Evolutionary conservation across 192 early-diverging fungal genomes (phyloP), one percentile per base, ranked within the genome.

Genomic region (Thamnidium elegans): DNA sequence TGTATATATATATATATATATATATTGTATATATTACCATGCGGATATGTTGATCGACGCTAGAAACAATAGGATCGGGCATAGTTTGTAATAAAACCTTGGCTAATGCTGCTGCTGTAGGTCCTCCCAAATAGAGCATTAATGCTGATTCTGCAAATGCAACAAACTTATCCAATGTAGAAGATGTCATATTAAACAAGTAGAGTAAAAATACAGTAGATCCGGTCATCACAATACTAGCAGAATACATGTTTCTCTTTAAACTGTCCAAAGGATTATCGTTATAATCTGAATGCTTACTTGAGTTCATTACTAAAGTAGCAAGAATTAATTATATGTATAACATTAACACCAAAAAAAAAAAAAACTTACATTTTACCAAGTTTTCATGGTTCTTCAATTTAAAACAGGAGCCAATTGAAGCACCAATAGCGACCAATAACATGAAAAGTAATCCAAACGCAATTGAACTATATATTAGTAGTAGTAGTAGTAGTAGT

Each of bases 61-160:
- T 66, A 17, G 63, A 55, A 0, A 67, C 50, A 39, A 73, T 66
- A 13, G 48, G 32, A 17, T 80, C 68, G 3, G 84, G 84, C 1
- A 78, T 78, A 6, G 81, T 85, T 58, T 85, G 84, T 39, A 85
- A 55, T 17, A 85, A 48, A 1, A 85, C 58, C 56, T 83, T 83
- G 9, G 78, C 77, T 39, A 83, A 62, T 3, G 75, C 78, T 30
- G 63, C 76, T 15, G 79, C 70, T 31, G 80, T 58, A 4, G 84
- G 79, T 0, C 65, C 69, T 23, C 75, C 84, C 36, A 82, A 59
- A 10, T 65, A 77, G 47, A 83, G 74, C 79, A 85, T 83, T 15
- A 76, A 45, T 0, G 72, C 43, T 2, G 81, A 76, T 55, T 81
- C 76, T 11, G 26, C 60, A 14, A 83, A 75, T 6, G 84, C 79